Evolutionary conservation across 495 filamentous ascomycete genomes (phyloP).

Genomic region (Penicillium longicatenatum): DNA sequence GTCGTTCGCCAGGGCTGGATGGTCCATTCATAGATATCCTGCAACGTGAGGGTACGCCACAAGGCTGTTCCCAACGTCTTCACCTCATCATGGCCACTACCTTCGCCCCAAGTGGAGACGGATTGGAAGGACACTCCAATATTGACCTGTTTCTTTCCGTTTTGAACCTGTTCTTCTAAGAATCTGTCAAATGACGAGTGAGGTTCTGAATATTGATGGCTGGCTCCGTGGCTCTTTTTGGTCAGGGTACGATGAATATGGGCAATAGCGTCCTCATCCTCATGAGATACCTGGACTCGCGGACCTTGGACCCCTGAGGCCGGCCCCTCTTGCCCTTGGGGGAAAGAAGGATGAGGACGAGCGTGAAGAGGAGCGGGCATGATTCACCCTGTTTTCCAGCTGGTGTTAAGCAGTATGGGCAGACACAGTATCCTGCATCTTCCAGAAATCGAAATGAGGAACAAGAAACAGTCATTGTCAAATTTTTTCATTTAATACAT

Average conservation of each 20-base stretch:
- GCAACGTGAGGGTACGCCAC: conserved; percentile 40
- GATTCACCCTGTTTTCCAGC: conserved; percentile 9
- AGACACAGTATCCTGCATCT: not conserved
- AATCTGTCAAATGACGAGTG: conserved; percentile 43
- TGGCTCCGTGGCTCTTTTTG: conserved; percentile 13
- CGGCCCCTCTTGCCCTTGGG: conserved; percentile 22
- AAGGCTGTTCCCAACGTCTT: conserved; percentile 39
- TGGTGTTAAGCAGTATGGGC: conserved; percentile 1
- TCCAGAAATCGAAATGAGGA: not conserved
- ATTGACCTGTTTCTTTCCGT: conserved; percentile 35
- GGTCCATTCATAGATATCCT: conserved; percentile 44
- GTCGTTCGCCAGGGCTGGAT: conserved; percentile 35
- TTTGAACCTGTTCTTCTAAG: conserved; percentile 35
- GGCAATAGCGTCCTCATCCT: conserved; percentile 37
- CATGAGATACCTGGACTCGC: conserved; percentile 35
- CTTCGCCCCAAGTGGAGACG: conserved; percentile 41
- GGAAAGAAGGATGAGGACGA: conserved; percentile 28
- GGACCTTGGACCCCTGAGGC: conserved; percentile 20
- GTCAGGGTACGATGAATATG: conserved; percentile 40
- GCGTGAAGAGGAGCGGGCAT: conserved; percentile 39
- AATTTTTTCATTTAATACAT: conserved; percentile 18
- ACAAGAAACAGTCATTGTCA: conserved; percentile 2
- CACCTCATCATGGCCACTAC: conserved; percentile 31
- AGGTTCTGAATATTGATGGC: conserved; percentile 32
- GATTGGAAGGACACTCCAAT: conserved; percentile 41